Evolutionary conservation across 1,284 basidiomycete species (phyloP).

Genomic region (Ceraceosorus bombacis): DNA sequence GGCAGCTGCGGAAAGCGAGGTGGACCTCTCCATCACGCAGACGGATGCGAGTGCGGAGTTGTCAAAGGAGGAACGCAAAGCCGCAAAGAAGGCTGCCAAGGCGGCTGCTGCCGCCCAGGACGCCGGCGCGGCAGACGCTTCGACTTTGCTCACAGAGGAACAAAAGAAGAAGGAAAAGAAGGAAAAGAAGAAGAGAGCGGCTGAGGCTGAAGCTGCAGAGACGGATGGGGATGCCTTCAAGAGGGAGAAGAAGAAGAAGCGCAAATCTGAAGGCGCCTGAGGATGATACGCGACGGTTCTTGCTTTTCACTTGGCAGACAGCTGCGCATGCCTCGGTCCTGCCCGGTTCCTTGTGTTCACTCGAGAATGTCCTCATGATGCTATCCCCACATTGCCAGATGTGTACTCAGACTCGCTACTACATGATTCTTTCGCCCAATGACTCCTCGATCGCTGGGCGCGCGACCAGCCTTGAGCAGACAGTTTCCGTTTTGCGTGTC

Average conservation of each 20-base stretch:
- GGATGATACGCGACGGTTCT: too few species aligned
- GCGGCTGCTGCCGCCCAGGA: slow-evolving; percentile 14
- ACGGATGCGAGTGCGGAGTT: slow-evolving; percentile 23
- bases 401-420: too few species aligned
- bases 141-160: slow-evolving; percentile 9
- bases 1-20: slow-evolving; percentile 45
- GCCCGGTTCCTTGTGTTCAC: too few species aligned
- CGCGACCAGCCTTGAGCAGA: too few species aligned
- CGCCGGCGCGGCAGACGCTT: not conserved
- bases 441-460: too few species aligned
- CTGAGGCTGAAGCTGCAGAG: slow-evolving; percentile 24
- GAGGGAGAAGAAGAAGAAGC: slow-evolving; percentile 40
- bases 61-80: slow-evolving; percentile 34
- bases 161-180: slow-evolving; percentile 44
- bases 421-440: too few species aligned
- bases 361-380: too few species aligned
- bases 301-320: too few species aligned
- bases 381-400: too few species aligned
- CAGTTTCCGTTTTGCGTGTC: too few species aligned
- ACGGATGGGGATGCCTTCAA: slow-evolving; percentile 29
- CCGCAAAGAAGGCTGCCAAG: slow-evolving; percentile 30
- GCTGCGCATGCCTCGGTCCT: too few species aligned
- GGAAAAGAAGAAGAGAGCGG: slow-evolving; percentile 27
- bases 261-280: not conserved
- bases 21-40: slow-evolving; percentile 9